Evolutionary conservation across 2,329 filamentous ascomycete species (phyloP).

Genomic region (Clonostachys chloroleuca): DNA sequence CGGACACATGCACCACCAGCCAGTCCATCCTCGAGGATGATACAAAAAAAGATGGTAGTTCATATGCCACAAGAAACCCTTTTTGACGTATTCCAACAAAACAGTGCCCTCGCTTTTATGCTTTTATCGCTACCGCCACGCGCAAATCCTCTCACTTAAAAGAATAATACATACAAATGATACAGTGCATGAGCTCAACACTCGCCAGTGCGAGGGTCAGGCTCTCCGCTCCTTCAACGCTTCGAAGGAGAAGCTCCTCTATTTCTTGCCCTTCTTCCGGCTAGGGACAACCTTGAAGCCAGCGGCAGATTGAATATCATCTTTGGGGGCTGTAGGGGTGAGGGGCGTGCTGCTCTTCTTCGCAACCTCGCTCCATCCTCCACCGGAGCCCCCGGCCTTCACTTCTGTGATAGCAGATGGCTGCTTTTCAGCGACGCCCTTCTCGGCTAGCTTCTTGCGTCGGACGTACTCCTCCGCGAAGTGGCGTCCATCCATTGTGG

Average conservation of each 20-base stretch:
- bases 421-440: slow-evolving; percentile 78
- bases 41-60: too few relatives aligned
- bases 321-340: slow-evolving; percentile 28
- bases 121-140: too few relatives aligned
- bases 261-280: slow-evolving; percentile 89
- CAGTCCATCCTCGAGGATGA: too few relatives aligned
- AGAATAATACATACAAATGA: too few relatives aligned
- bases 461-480: slow-evolving; percentile 94
- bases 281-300: slow-evolving; percentile 87
- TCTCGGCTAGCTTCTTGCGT: slow-evolving; percentile 88
- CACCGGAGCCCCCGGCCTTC: slow-evolving; percentile 31
- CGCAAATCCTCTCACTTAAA: too few relatives aligned
- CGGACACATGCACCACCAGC: too few relatives aligned
- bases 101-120: too few relatives aligned
- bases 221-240: slow-evolving; percentile 6
- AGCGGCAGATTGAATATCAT: slow-evolving; percentile 37
- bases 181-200: too few relatives aligned
- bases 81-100: too few relatives aligned
- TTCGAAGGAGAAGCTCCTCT: slow-evolving; percentile 10
- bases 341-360: slow-evolving; percentile 68
- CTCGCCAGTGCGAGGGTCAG: neutral
- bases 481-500: slow-evolving; percentile 86
- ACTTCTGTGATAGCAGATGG: slow-evolving; percentile 48
- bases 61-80: too few relatives aligned
- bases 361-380: slow-evolving; percentile 94